phyloP scores from a whole-genome alignment of 345 rosid genomes.

The Dipteronia dyeriana region DNA sequence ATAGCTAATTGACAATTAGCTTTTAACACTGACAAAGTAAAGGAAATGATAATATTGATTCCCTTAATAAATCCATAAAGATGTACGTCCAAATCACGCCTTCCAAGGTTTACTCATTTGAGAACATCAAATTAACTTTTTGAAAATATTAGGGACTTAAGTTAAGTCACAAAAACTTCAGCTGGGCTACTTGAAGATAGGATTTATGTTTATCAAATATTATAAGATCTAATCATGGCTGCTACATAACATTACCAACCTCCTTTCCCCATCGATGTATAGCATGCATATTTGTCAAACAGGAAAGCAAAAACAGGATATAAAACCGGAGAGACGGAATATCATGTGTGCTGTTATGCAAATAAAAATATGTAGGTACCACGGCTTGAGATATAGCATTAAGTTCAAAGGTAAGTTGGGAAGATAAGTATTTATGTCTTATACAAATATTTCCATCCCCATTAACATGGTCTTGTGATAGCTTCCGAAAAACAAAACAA shows the following conservation, averaged over 20 bases:
- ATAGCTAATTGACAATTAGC: too few species aligned
- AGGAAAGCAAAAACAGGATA: neutral
- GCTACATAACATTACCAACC: neutral
- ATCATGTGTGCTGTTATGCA: too few species aligned
- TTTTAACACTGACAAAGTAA: neutral
- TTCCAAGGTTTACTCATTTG: too few species aligned
- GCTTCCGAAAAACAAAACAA: too few species aligned
- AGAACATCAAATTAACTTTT: too few species aligned
- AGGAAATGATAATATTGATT: neutral
- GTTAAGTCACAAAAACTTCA: neutral
- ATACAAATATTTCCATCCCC: too few species aligned
- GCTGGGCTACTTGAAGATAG: neutral
- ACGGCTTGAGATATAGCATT: too few species aligned
- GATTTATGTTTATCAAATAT: neutral
- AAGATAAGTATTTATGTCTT: too few species aligned
- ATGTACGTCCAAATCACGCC: neutral
- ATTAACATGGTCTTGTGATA: too few species aligned
- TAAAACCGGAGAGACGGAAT: too few species aligned
- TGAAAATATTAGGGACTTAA: neutral
- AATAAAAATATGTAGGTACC: too few species aligned
- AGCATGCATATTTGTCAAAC: neutral
- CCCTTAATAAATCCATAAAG: neutral
- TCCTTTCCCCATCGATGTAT: neutral
- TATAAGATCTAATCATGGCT: neutral
- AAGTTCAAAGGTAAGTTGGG: too few species aligned